phyloP scores from a whole-genome alignment of 805 yeast genomes.

The Monosporozyma aquatica region DNA sequence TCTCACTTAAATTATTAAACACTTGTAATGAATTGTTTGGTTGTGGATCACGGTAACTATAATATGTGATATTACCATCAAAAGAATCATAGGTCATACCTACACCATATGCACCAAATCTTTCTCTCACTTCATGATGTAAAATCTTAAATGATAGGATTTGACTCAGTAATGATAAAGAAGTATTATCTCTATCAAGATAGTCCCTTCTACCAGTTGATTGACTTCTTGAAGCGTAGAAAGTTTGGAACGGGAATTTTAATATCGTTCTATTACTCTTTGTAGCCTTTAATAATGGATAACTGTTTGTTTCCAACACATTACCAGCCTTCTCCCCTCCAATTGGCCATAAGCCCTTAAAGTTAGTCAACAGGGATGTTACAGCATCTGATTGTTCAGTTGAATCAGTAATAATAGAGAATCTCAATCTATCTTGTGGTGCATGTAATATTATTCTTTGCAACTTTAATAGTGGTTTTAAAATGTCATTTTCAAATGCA shows the following conservation, averaged over 20 bases:
- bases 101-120: constrained; percentile 98
- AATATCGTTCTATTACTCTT: constrained; percentile 34
- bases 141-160: constrained; percentile 72
- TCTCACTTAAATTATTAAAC: constrained; percentile 44
- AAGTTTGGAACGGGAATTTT: constrained; percentile 79
- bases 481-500: constrained; percentile 43
- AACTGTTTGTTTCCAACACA: constrained; percentile 3
- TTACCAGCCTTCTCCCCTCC: too few species aligned
- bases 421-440: constrained; percentile 33
- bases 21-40: constrained; percentile 59
- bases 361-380: constrained; percentile 25
- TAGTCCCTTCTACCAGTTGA: constrained; percentile 53
- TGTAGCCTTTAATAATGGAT: constrained; percentile 2
- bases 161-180: constrained; percentile 74
- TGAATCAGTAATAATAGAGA: constrained; percentile 53
- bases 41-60: constrained; percentile 91
- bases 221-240: constrained; percentile 63
- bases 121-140: constrained; percentile 85
- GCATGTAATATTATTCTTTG: constrained; percentile 37
- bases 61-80: constrained; percentile 71
- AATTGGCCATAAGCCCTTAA: neutral
- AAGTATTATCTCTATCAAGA: constrained; percentile 66
- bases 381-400: constrained; percentile 23
- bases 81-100: constrained; percentile 78
- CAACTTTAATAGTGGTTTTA: constrained; percentile 54